A percentile compares a stretch with the other conserved stretches of the same genome.
These are phyloP conservation scores for Apiospora sp. DNA, from an alignment of 2,329 filamentous ascomycete species.

Conservation along the genomic window DNA sequence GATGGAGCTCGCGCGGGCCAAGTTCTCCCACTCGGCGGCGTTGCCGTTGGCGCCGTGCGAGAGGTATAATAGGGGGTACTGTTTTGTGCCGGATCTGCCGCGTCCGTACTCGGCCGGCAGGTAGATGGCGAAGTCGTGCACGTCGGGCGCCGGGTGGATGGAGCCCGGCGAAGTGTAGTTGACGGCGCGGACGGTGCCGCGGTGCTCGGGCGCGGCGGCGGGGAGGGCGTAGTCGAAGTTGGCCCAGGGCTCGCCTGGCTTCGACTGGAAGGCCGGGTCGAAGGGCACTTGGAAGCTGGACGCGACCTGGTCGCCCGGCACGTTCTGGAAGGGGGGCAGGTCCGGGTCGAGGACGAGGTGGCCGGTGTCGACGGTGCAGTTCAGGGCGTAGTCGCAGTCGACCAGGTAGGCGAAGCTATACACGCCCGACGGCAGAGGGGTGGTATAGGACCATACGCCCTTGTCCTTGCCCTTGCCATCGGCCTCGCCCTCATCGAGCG, in stretches of 20 bases:
- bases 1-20: conserved; percentile 37
- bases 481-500: conserved; percentile 29
- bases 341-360: conserved; percentile 41
- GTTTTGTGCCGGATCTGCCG: too few relatives aligned
- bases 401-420: conserved; percentile 41
- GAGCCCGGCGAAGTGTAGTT: conserved; percentile 42
- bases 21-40: conserved; percentile 41
- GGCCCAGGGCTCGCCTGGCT: conserved; percentile 29
- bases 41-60: conserved; percentile 41
- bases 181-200: conserved; percentile 37
- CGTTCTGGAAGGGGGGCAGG: conserved; percentile 38
- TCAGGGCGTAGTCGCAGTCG: conserved; percentile 37
- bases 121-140: conserved; percentile 40
- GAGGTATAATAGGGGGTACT: conserved; percentile 41
- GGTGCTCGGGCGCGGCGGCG: conserved; percentile 31
- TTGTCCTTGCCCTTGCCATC: too few relatives aligned
- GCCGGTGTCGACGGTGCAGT: conserved; percentile 39
- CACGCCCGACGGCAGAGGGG: conserved; percentile 38
- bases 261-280: conserved; percentile 36
- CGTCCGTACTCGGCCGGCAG: too few relatives aligned
- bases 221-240: conserved; percentile 38
- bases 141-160: conserved; percentile 38
- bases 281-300: conserved; percentile 42
- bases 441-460: conserved; percentile 39
- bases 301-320: conserved; percentile 37